Evolutionary conservation across 2,329 filamentous ascomycete genomes (phyloP), one percentile per base, ranked within the genome.

Genomic region (Coniella lustricola): DNA sequence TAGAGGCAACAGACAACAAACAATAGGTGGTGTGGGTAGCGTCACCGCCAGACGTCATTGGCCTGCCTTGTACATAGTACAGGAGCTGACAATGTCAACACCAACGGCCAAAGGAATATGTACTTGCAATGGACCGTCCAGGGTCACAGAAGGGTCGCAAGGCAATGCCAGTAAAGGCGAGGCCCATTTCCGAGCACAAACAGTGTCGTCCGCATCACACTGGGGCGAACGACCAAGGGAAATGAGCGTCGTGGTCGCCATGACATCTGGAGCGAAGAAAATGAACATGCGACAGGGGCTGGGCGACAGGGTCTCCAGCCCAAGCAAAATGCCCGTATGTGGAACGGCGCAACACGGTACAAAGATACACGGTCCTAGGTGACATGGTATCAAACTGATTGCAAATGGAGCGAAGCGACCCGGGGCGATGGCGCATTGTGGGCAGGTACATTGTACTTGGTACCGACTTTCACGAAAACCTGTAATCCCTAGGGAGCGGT

Each of bases 401-500:
- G 5, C 25, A 29, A 10, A 5, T 29, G 25, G 44, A 35, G 37
- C 20, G 40, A n/a, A 25, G 44, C 36, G 29, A 22, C 25, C 22
- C 17, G 36, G 13, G 10, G 20, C 38, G 40, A 29, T 34, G 16
- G 44, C 25, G 29, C 33, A 16, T 35, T 35, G 13, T 13, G 13
- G 4, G 46, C n/a, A 13, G 32, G 31, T 22, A 20, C 21, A 33
- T 34, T 13, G 20, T 14, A 17, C 22, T 10, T 20, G 16, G 49
- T 48, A 51, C 38, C 33, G 33, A 38, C 50, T 47, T 48, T 29
- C 42, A n/a, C n/a, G 33, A 12, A 32, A 21, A 21, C 44, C 39
- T 50, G 44, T 50, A 46, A 50, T 39, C 39, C n/a, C 35, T 18
- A 34, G 34, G 40, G 44, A 44, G 48, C 51, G 51, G 48, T 53